Base-by-base conservation (phyloP, 768 basidiomycete species). In the Rhodotorula taiwanensis region DNA sequence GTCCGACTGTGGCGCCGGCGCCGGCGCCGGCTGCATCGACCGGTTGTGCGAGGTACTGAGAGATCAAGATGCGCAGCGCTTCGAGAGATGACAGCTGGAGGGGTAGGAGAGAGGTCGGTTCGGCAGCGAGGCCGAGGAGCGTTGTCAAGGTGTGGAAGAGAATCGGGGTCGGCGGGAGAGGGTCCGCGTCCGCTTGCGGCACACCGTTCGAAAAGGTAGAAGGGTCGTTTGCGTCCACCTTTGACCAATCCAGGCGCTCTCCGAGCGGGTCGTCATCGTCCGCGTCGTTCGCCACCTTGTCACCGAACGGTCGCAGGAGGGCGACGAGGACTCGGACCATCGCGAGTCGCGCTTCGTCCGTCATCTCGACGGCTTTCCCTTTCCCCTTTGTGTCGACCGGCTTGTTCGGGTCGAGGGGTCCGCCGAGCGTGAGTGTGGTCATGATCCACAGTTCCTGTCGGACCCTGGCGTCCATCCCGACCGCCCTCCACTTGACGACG, bases 311-410 rank as follows among this genome's bases (percentile, higher is more conserved):
- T 15, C 79, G 83, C 41, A 93, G 74, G 4, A 97, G 79, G 5
- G 82, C 77, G 52, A 80, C 74, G 14, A 95, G 77, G 67, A 89
- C 87, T 30, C 74, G 76, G 21, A 83, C 81, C 6, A 89, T 88
- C 23, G 89, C 87, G 43, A 83, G 78, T 73, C 85, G 86, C 15
- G 88, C 85, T 74, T 95, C 91, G 54, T 94, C 90, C 64, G 86
- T 85, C 50, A 70, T 48, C 41, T 63, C 67, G 3, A 87, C 80
- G 39, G 78, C 79, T 73, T 81, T 86, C 21, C 76, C 80, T 72
- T 84, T 87, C n/a, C 81, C 84, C 74, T 83, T 88, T 9, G 48
- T 28, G 28, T 52, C 55, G 55, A n/a, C 78, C 47, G 62, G 62
- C 28, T 50, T 42, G 20, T n/a, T 66, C 23, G 70, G 67, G 31